Percentiles rank a stretch among this genome's conserved stretches.
Conservation (phyloP, 768 basidiomycete species). For the Hydnum rufescens region DNA sequence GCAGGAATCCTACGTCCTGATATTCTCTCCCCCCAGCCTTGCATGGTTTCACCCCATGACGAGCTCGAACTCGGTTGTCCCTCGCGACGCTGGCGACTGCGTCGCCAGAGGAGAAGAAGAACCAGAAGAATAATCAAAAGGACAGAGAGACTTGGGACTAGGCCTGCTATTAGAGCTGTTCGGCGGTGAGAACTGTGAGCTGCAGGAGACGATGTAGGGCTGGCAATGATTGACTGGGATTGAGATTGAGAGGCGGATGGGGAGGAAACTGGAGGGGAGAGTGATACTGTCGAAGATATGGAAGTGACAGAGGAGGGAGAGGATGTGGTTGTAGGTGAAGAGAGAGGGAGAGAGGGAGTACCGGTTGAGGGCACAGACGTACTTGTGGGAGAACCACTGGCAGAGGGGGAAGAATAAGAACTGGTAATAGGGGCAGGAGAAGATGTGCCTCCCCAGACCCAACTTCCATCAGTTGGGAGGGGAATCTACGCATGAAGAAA, state of each 20-base stretch:
- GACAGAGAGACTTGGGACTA: not conserved
- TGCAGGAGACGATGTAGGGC: not conserved
- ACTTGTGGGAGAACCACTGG: not conserved
- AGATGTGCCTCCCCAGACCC: slow-evolving; percentile 1
- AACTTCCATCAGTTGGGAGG: slow-evolving; percentile 3
- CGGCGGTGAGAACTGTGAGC: not conserved
- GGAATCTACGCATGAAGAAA: slow-evolving; percentile 3
- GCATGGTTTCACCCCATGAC: too few relatives aligned
- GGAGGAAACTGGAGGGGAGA: not conserved
- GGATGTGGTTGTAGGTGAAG: not conserved
- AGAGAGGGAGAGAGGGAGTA: not conserved
- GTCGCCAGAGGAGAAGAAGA: slow-evolving; percentile 4
- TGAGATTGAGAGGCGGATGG: slow-evolving; percentile 1
- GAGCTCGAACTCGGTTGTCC: too few relatives aligned
- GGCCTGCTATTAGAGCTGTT: slow-evolving; percentile 1
- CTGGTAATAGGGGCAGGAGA: not conserved
- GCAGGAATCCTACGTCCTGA: too few relatives aligned
- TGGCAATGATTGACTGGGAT: not conserved
- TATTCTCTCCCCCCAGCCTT: too few relatives aligned
- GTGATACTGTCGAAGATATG: not conserved
- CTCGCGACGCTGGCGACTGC: slow-evolving; percentile 12
- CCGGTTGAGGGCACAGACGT: not conserved
- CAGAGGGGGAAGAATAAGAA: not conserved
- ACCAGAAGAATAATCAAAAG: not conserved
- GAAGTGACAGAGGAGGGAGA: slow-evolving; percentile 1